These are phyloP conservation scores for Coelastrella sp. DNA, from an alignment of 139 green algal species.

Conservation along the genomic window DNA sequence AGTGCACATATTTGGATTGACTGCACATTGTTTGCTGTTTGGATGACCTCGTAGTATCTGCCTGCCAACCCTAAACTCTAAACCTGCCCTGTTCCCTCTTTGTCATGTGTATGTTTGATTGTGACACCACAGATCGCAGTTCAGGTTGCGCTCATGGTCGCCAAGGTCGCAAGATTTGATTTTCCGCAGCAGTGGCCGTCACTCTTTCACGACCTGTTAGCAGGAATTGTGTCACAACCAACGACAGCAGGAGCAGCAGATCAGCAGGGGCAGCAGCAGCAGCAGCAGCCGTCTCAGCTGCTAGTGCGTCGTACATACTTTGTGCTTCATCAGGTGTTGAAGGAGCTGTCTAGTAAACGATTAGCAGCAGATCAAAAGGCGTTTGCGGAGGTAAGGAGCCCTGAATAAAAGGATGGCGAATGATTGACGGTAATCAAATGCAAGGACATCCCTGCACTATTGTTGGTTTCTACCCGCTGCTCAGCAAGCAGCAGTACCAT, in stretches of 20 bases:
- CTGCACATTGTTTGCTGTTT: no score
- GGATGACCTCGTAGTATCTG: no score
- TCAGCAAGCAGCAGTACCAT: no score
- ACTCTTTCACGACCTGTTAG: slow-evolving; percentile 80
- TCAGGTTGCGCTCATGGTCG: slow-evolving; percentile 88
- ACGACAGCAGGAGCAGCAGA: slow-evolving; percentile 4
- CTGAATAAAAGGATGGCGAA: no score
- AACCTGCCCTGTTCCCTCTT: background rate
- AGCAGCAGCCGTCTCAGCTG: background rate
- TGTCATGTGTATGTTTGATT: background rate
- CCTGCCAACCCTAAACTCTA: no score
- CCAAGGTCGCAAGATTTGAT: slow-evolving; percentile 91
- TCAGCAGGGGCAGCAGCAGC: background rate
- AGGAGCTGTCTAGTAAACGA: slow-evolving; percentile 94
- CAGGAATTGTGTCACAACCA: background rate
- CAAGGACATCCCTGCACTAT: no score
- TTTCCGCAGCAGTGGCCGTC: slow-evolving; percentile 88
- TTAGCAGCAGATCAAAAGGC: slow-evolving; percentile 85
- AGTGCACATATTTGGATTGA: no score
- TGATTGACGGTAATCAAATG: no score
- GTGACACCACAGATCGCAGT: slow-evolving; percentile 87
- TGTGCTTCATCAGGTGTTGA: slow-evolving; percentile 94
- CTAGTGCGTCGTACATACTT: slow-evolving; percentile 78
- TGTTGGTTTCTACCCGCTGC: no score
- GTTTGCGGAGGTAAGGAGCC: slow-evolving; percentile 86